Percentiles rank a stretch among this genome's conserved stretches.
These are phyloP conservation scores for Retiboletus flavoniger DNA, from an alignment of 1,284 basidiomycete species.

Conservation along the genomic window DNA sequence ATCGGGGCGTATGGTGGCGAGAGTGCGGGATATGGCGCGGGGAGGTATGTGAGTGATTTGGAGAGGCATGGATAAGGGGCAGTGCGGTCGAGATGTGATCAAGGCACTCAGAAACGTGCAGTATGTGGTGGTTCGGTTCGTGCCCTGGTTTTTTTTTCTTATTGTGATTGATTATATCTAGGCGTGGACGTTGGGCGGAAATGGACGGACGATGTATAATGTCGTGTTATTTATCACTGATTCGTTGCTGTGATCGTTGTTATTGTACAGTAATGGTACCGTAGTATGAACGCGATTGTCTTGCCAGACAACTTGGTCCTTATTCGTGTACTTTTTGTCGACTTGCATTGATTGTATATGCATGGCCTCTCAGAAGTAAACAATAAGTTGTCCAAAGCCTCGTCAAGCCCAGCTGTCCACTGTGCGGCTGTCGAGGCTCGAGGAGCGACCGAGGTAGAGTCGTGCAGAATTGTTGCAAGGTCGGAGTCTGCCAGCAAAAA, in stretches of 20 bases:
- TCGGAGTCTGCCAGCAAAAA: no score
- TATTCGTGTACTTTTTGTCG: constrained; percentile 1
- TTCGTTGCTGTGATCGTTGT: neutral
- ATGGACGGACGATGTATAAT: neutral
- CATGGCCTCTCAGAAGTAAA: no score
- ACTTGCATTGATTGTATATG: neutral
- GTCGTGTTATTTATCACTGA: neutral
- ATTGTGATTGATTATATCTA: constrained; percentile 7
- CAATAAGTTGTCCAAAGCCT: no score
- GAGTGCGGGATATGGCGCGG: constrained; percentile 25
- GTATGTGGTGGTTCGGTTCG: neutral
- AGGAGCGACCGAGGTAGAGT: no score
- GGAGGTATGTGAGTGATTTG: constrained; percentile 31
- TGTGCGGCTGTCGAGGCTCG: no score
- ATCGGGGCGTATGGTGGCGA: constrained; percentile 48
- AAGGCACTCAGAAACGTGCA: neutral
- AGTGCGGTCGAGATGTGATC: no score
- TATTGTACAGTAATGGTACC: neutral
- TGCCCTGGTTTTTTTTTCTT: neutral
- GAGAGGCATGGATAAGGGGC: constrained; percentile 11
- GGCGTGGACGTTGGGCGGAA: neutral
- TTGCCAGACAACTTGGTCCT: neutral
- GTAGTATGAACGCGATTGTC: neutral
- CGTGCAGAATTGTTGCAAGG: no score
- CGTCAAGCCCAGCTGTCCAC: no score